Base-by-base conservation (phyloP, 805 yeast genomes). In the Starmerella bombicola region DNA sequence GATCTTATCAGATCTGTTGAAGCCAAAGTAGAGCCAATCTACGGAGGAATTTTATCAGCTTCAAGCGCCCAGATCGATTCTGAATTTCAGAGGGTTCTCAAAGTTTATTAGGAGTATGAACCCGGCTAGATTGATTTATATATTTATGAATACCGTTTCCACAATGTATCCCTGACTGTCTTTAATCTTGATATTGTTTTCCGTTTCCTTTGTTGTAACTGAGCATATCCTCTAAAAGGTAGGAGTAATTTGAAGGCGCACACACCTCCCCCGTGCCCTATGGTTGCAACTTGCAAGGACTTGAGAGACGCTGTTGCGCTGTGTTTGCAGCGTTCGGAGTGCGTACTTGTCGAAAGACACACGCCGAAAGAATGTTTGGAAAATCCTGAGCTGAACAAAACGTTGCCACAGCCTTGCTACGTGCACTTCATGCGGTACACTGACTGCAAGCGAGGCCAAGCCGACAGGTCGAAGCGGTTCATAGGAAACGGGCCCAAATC, bases 231-330 rank as follows among this genome's bases (percentile, higher is more conserved):
- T n/a, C n/a, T n/a, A n/a, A n/a, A n/a, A n/a, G n/a, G n/a, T n/a
- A n/a, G n/a, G n/a, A n/a, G n/a, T n/a, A n/a, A n/a, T n/a, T n/a
- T n/a, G n/a, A n/a, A n/a, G n/a, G n/a, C n/a, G n/a, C 29, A 5
- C 17, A 15, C 7, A 17, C 30, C 30, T 6, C 9, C 22, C 13
- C 35, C 25, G 7, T 20, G 17, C 35, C 35, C 35, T 32, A 53
- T 53, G 56, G 56, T 53, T 3, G 45, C 54, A 13, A 85, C 95
- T 68, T 88, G 98, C 60, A 79, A 81, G 55, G 98, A 88, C 61
- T 93, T 88, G 57, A 74, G 86, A 55, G 84, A 74, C 53, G 95
- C 93, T n/a, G 82, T 91, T 43, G 97, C 97, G 8, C 77, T 88
- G 17, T 88, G 98, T 59, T 69, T 88, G 36, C 98, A 88, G 60